phyloP scores from a whole-genome alignment of 306 rosid genomes.

The Acacia crassicarpa region DNA sequence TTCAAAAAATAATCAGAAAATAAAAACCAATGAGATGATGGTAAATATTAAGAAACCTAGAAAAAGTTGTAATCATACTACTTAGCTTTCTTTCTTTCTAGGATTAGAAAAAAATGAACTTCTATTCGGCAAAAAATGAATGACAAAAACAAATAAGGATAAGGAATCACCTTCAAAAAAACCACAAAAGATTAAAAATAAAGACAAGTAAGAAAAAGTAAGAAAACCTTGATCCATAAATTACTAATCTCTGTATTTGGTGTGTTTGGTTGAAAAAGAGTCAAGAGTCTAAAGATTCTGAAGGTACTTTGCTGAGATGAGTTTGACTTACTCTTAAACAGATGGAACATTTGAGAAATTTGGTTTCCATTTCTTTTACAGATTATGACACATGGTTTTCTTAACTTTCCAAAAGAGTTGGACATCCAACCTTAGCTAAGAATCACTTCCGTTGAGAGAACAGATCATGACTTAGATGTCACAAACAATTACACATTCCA shows the following conservation, averaged over 20 bases:
- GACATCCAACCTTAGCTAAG: neutral
- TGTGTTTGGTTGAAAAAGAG: neutral
- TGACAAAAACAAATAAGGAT: neutral
- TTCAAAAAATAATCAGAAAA: neutral
- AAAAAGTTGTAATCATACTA: neutral
- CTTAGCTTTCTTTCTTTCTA: neutral
- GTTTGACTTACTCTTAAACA: neutral
- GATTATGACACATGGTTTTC: neutral
- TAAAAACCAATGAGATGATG: slow-evolving; percentile 30
- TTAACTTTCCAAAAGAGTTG: neutral
- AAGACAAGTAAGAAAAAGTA: neutral
- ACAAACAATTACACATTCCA: neutral
- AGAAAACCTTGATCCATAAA: neutral
- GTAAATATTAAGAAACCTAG: slow-evolving; percentile 7
- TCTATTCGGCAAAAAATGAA: neutral
- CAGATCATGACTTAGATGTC: neutral
- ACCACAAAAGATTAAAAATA: neutral
- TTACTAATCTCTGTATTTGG: neutral
- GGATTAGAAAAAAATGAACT: neutral
- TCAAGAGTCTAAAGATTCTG: neutral
- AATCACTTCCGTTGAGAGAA: neutral
- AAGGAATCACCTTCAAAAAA: neutral
- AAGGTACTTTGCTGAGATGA: neutral
- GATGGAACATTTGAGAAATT: neutral
- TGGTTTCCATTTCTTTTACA: neutral